Evolutionary conservation across 2,329 filamentous ascomycete species (phyloP), one percentile per base, ranked within the genome.

Genomic region (Xenosphaeropsis pyriputrescens): DNA sequence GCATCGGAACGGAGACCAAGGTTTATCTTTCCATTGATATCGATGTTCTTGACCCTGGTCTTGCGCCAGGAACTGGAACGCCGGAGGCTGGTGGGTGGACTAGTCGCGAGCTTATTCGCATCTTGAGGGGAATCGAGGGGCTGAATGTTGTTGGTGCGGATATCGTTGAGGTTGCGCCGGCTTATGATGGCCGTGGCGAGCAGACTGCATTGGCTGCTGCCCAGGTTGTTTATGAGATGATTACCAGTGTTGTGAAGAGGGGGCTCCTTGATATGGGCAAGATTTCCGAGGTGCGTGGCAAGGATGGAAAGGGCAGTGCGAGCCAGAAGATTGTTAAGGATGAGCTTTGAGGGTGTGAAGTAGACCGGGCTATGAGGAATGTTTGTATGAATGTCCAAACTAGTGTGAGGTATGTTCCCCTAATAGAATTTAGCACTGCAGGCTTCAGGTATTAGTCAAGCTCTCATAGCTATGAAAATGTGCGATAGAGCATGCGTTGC

Each of bases 21-120:
- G 84, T 93, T 1, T 93, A 93, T 53, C 62, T 93, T 8, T 81
- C 73, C 29, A 72, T 89, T 13, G 83, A 89, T 51, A 88, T 88
- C 47, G 83, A 89, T 56, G 81, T 88, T 0, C 64, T 89, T 34
- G 82, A 89, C 54, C 83, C 83, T 0, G 78, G 62, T 0, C 39
- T 60, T 36, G 75, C 75, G 2, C 84, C 85, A 0, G 84, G 80
- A 2, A 93, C 85, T 0, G 88, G 86, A 1, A 94, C 86, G 0
- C 86, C 86, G 0, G 86, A 93, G 62, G 81, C 85, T 0, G 86
- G 88, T 40, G 86, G 86, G 29, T 94, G 86, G 86, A 91, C 84
- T 5, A 93, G 82, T 15, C 67, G 86, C 37, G 88, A 94, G 63
- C 65, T 94, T 48, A 89, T 93, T 45, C 67, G 81, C 11, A 85